Conservation (phyloP, 352 stramenopile genomes). For the Vaucheria bursata region DNA sequence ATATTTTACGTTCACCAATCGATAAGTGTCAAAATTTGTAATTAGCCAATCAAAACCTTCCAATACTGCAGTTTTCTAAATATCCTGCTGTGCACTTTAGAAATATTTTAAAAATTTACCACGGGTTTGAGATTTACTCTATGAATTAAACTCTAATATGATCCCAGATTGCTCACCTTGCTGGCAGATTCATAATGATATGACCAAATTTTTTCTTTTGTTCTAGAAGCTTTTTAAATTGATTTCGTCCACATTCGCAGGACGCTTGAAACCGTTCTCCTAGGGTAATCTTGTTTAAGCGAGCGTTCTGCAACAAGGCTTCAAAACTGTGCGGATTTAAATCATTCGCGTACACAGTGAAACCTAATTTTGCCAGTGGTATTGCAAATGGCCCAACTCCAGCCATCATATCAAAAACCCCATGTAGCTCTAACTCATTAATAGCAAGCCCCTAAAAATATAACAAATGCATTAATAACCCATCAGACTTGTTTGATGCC, state of each 20-base stretch:
- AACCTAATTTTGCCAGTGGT: conserved; percentile 70
- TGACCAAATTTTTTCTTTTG: conserved; percentile 64
- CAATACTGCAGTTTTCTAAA: no score
- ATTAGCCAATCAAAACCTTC: no score
- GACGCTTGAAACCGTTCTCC: conserved; percentile 60
- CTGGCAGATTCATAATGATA: conserved; percentile 92
- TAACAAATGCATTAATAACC: no score
- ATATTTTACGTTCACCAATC: no score
- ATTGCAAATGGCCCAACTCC: conserved; percentile 90
- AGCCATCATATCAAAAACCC: conserved; percentile 84
- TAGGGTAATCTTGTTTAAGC: conserved; percentile 72
- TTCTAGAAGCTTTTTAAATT: conserved; percentile 61
- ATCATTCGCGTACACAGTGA: conserved; percentile 74
- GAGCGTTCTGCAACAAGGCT: conserved; percentile 78
- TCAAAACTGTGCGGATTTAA: conserved; percentile 59
- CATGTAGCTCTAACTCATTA: neutral
- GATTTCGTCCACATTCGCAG: conserved; percentile 85
- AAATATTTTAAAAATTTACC: no score
- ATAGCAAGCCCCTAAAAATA: no score
- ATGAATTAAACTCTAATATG: no score
- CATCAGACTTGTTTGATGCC: no score
- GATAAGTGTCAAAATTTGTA: no score
- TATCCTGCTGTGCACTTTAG: no score
- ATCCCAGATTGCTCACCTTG: neutral
- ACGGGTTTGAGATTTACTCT: no score